phyloP scores from a whole-genome alignment of 306 rosid species.

The Ormosia semicastrata region DNA sequence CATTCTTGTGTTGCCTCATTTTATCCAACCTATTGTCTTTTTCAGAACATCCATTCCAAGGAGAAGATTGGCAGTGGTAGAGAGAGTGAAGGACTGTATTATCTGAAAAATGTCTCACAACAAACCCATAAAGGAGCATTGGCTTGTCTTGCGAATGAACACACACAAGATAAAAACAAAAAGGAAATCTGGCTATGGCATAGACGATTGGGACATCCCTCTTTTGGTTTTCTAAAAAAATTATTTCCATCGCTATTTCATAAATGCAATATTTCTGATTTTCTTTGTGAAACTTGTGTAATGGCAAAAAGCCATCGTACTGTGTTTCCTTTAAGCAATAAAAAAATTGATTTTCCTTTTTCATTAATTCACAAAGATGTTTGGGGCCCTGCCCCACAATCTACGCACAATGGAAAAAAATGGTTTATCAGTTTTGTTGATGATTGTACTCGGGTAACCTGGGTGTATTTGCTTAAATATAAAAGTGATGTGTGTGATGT shows the following conservation, averaged over 20 bases:
- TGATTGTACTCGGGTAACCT: background rate
- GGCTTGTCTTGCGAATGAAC: background rate
- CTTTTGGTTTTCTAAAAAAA: background rate
- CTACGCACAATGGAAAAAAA: background rate
- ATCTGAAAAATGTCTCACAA: background rate
- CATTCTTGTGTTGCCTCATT: background rate
- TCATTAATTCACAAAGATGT: background rate
- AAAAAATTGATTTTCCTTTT: background rate
- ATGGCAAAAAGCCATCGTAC: background rate
- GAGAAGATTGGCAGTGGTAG: constrained; percentile 22
- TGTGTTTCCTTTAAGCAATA: background rate
- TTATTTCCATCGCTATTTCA: background rate
- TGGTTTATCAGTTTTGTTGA: background rate
- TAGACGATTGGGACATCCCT: background rate
- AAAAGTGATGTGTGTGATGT: background rate
- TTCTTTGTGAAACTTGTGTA: constrained; percentile 12
- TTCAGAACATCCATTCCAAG: background rate
- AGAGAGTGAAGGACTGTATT: background rate
- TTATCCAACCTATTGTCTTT: background rate
- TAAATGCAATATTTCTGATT: background rate
- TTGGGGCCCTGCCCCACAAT: background rate
- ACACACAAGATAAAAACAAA: background rate
- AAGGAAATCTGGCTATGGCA: background rate
- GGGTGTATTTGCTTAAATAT: background rate
- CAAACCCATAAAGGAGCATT: background rate